These are phyloP conservation scores for Liriodendron chinense DNA, from an alignment of 164 flowering plant genomes.

Conservation along the genomic window DNA sequence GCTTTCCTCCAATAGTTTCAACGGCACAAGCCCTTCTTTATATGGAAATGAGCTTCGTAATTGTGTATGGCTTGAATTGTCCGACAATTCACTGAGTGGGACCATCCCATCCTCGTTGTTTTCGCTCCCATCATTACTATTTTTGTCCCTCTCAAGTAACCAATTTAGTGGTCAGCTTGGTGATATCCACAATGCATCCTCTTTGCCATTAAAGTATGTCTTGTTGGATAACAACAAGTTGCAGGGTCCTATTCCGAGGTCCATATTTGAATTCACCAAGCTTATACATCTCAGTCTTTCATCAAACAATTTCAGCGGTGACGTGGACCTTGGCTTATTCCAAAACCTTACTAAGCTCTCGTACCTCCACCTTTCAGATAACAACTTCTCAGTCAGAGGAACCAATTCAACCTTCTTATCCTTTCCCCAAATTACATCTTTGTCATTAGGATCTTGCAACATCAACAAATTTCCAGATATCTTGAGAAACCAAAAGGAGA, in stretches of 20 bases:
- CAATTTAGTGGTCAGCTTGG: slow-evolving; percentile 11
- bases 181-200: neutral
- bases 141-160: slow-evolving; percentile 26
- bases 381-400: neutral
- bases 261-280: neutral
- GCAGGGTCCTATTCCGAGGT: neutral
- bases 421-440: neutral
- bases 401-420: neutral
- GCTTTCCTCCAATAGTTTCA: no score
- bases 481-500: neutral
- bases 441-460: slow-evolving; percentile 13
- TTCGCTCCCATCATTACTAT: slow-evolving; percentile 27
- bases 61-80: no score
- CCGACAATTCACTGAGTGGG: slow-evolving; percentile 24
- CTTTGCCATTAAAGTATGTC: neutral
- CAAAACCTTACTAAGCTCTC: neutral
- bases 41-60: no score
- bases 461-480: slow-evolving; percentile 17
- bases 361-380: neutral
- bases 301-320: neutral
- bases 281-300: neutral
- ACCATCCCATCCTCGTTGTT: slow-evolving; percentile 36
- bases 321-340: neutral
- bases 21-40: no score
- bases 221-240: neutral